Conservation (phyloP, 768 basidiomycete genomes). For the Boletus speciosus region DNA sequence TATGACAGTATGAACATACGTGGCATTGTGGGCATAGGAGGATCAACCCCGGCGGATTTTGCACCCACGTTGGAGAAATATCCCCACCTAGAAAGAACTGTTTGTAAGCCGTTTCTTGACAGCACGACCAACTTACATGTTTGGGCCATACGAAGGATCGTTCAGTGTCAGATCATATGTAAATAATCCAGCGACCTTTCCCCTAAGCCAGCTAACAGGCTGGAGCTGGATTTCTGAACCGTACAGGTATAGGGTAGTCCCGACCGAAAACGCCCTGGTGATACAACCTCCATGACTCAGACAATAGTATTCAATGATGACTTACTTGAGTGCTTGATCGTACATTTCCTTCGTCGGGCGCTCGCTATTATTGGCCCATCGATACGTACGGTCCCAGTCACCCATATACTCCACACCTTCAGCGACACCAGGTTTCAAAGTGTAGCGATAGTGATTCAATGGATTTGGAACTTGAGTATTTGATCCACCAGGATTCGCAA, state of each 20-base stretch:
- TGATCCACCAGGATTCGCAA: neutral
- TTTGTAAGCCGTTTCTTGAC: neutral
- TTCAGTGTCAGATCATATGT: constrained; percentile 10
- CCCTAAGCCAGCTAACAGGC: constrained; percentile 16
- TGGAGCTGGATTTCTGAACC: neutral
- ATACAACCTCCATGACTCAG: neutral
- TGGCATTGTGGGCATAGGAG: constrained; percentile 2
- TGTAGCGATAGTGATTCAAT: constrained; percentile 13
- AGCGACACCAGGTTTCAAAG: neutral
- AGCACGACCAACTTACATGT: constrained; percentile 8
- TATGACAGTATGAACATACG: neutral
- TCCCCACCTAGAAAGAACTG: constrained; percentile 9
- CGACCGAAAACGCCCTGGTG: constrained; percentile 3
- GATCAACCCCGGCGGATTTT: neutral
- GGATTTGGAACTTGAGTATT: neutral
- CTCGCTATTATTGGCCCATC: constrained; percentile 5
- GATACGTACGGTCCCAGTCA: constrained; percentile 12
- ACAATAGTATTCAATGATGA: neutral
- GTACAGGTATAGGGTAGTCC: neutral
- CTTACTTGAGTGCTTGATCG: constrained; percentile 10
- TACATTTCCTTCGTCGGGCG: constrained; percentile 11
- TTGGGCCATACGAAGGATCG: constrained; percentile 12
- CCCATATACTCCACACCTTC: neutral
- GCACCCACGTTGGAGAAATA: constrained; percentile 13
- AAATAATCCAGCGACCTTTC: constrained; percentile 12